Evolutionary conservation across 1,284 basidiomycete species (phyloP), one percentile per base, ranked within the genome.

Genomic region (Melampsora abietis-canadensis): DNA sequence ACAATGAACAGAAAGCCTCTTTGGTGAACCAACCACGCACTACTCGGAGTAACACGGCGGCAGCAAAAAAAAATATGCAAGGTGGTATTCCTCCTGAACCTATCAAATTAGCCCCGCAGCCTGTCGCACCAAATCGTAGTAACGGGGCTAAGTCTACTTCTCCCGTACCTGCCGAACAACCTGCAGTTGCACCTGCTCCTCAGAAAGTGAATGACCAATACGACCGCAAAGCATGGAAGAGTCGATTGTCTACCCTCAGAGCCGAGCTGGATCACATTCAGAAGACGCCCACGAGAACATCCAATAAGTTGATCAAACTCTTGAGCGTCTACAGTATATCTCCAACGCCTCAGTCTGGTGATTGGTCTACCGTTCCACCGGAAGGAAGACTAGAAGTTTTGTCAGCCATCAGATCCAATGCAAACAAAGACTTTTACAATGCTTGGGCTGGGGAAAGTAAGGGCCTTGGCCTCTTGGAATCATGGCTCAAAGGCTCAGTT

Each of bases 191-290:
- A 40, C 37, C 37, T 40, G 37, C 37, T 12, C 37, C 37, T 6
- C 51, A 54, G 21, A 31, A 59, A 21, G 51, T 46, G 14, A 47
- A 34, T 21, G 72, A 74, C 44, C 72, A 66, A 34, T 74, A 74
- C 64, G 44, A 66, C 59, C 72, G 72, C n/a, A 66, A 74, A 63
- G 72, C 63, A 51, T 74, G 72, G 72, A 74, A 74, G 48, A 74
- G 72, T 46, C 72, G 72, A 34, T 48, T 73, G 2, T 54, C 63
- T 37, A 66, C 31, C 40, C 46, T 73, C 7, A 17, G 72, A 61
- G 48, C 64, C n/a, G 72, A 74, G 51, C 30, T 74, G 12, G 72
- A 74, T 66, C 72, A 74, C 30, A 74, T 74, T 6, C 15, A 24
- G 21, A 74, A 61, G 60, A 54, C 72, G 40, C 64, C 72, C 15